Conservation (phyloP, 1,284 basidiomycete species). For the Apiotrichum porosum region DNA sequence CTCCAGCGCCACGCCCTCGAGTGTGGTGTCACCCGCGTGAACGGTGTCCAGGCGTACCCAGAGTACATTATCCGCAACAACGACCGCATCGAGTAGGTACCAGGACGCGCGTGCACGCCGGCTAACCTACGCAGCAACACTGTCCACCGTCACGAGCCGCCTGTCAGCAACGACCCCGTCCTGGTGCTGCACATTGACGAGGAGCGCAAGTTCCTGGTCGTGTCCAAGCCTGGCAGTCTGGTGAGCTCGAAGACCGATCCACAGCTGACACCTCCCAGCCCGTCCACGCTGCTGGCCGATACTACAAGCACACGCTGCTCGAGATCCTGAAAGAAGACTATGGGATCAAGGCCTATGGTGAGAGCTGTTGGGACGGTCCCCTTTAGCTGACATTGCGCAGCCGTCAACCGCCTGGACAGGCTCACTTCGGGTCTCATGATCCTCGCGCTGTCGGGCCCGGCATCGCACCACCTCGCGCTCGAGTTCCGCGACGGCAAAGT, state of each 20-base stretch:
- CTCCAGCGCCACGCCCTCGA: slow-evolving; percentile 78
- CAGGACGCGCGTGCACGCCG: no score
- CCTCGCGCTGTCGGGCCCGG: slow-evolving; percentile 68
- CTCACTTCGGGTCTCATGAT: slow-evolving; percentile 97
- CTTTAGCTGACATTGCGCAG: slow-evolving; percentile 57
- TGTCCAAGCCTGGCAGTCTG: slow-evolving; percentile 91
- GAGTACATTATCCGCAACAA: slow-evolving; percentile 78
- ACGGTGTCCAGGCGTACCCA: slow-evolving; percentile 74
- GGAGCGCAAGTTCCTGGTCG: slow-evolving; percentile 77
- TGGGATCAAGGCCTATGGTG: slow-evolving; percentile 64
- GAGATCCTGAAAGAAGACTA: slow-evolving; percentile 83
- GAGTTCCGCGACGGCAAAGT: slow-evolving; percentile 79
- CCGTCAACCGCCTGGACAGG: slow-evolving; percentile 90
- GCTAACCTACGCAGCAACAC: slow-evolving; percentile 62
- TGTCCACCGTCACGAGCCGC: slow-evolving; percentile 93
- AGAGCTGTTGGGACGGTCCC: not conserved
- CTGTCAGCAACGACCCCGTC: slow-evolving; percentile 81
- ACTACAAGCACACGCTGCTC: slow-evolving; percentile 78
- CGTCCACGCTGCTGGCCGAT: slow-evolving; percentile 82
- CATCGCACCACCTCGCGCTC: slow-evolving; percentile 66
- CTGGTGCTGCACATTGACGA: slow-evolving; percentile 72
- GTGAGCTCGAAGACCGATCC: slow-evolving; percentile 51
- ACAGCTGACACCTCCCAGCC: slow-evolving; percentile 54
- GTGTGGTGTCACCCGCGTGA: slow-evolving; percentile 91
- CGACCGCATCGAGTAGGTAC: slow-evolving; percentile 78